Percentiles rank a stretch among this genome's conserved stretches.
Evolutionary conservation across 495 filamentous ascomycete genomes (phyloP).

Genomic region (Penicillium angulare): DNA sequence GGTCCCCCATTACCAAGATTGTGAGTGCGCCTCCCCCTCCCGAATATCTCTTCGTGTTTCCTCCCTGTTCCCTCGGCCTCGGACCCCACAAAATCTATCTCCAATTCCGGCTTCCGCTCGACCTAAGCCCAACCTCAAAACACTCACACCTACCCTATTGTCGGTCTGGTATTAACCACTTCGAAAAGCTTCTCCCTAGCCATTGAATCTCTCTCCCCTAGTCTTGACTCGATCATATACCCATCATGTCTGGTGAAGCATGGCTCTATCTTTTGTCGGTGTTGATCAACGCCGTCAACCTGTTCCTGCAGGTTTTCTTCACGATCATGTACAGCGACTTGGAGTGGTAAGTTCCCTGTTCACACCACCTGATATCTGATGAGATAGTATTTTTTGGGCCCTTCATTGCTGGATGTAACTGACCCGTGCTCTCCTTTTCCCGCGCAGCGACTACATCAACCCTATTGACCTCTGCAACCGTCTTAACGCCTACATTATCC

Average conservation of each 20-base stretch:
- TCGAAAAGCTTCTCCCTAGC: not conserved
- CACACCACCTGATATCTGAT: not conserved
- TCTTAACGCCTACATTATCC: slow-evolving; percentile 98
- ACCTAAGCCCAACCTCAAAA: not conserved
- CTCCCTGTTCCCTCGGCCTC: slow-evolving; percentile 17
- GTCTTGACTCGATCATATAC: slow-evolving; percentile 12
- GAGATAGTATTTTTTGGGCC: not conserved
- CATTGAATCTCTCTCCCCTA: slow-evolving; percentile 6
- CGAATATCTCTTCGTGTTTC: slow-evolving; percentile 16
- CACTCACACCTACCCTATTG: not conserved
- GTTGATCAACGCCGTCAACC: slow-evolving; percentile 99
- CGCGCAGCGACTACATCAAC: slow-evolving; percentile 94
- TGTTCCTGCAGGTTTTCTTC: slow-evolving; percentile 99
- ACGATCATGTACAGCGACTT: slow-evolving; percentile 99
- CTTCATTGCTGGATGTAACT: slow-evolving; percentile 7
- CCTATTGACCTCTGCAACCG: slow-evolving; percentile 99
- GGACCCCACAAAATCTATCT: slow-evolving; percentile 28
- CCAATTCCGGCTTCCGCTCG: slow-evolving; percentile 26
- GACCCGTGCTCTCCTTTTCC: slow-evolving; percentile 17
- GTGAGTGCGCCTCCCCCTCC: slow-evolving; percentile 15
- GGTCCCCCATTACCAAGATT: slow-evolving; percentile 1
- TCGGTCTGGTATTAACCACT: not conserved
- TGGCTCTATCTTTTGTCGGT: slow-evolving; percentile 99
- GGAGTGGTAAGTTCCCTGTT: slow-evolving; percentile 71
- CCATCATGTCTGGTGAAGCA: slow-evolving; percentile 96